A percentile compares a stretch with the other conserved stretches of the same genome.
These are phyloP conservation scores for Populus davidiana DNA, from an alignment of 345 rosid genomes.

Conservation along the genomic window DNA sequence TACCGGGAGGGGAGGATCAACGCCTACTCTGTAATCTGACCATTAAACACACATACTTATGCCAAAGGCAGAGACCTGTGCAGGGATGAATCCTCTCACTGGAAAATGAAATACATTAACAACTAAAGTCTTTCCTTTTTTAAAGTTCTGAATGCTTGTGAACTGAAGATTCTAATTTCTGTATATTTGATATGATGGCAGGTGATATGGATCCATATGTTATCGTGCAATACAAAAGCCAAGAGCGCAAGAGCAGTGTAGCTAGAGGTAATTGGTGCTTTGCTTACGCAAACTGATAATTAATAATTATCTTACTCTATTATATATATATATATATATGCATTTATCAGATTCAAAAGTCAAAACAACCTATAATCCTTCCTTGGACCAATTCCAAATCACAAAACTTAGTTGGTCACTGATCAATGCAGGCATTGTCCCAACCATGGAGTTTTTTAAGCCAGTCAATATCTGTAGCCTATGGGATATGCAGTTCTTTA, in stretches of 20 bases:
- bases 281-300: background rate
- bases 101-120: background rate
- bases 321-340: background rate
- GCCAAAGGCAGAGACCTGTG: no score
- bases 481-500: no score
- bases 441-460: background rate
- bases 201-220: slow-evolving; percentile 79
- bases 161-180: background rate
- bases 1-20: background rate
- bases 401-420: background rate
- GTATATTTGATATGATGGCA: slow-evolving; percentile 13
- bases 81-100: background rate
- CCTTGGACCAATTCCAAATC: background rate
- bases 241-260: slow-evolving; percentile 63
- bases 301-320: background rate
- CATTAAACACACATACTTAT: no score
- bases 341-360: background rate
- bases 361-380: background rate
- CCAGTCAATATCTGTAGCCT: background rate
- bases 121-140: background rate
- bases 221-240: slow-evolving; percentile 59
- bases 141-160: background rate
- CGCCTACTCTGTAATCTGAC: no score
- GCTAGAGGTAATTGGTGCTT: slow-evolving; percentile 48
- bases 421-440: background rate